Conservation (phyloP, 805 yeast species). For the Teunomyces atbi region DNA sequence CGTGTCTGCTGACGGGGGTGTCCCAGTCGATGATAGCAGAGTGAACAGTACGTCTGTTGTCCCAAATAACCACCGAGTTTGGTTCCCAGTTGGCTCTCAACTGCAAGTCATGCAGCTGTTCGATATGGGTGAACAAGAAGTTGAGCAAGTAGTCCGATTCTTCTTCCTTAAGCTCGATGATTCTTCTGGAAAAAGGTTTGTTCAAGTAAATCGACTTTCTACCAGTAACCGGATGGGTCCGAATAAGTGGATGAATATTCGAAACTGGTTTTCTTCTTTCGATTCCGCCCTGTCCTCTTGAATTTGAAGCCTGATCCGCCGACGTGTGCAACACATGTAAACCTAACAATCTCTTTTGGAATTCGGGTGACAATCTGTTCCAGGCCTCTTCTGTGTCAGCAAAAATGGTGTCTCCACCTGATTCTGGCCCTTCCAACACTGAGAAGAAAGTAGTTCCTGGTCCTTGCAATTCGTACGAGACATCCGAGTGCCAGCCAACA, state of each 20-base stretch:
- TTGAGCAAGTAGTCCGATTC: conserved; percentile 30
- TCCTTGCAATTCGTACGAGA: conserved; percentile 36
- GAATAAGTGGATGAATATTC: conserved; percentile 34
- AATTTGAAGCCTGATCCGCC: conserved; percentile 28
- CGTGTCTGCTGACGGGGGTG: conserved; percentile 34
- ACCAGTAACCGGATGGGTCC: conserved; percentile 35
- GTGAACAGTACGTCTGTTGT: conserved; percentile 34
- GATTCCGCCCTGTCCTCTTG: conserved; percentile 30
- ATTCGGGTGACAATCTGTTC: conserved; percentile 34
- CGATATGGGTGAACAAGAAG: conserved; percentile 33
- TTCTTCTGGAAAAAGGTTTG: conserved; percentile 32
- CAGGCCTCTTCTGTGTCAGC: conserved; percentile 39
- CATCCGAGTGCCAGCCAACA: conserved; percentile 39
- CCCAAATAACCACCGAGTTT: conserved; percentile 37
- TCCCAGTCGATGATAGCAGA: conserved; percentile 37
- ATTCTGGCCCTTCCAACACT: conserved; percentile 35
- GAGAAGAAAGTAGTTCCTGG: conserved; percentile 35
- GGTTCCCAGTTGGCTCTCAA: conserved; percentile 38
- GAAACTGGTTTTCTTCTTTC: conserved; percentile 33
- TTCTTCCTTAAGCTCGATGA: conserved; percentile 35
- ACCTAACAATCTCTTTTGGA: conserved; percentile 30
- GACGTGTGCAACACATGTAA: conserved; percentile 36
- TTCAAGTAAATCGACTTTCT: conserved; percentile 32
- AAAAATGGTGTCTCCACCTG: conserved; percentile 40
- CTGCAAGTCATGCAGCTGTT: conserved; percentile 33